A percentile compares a stretch with the other conserved stretches of the same genome.
These are phyloP conservation scores for Colletotrichum falcatum DNA, from an alignment of 2,329 filamentous ascomycete genomes.

Conservation along the genomic window DNA sequence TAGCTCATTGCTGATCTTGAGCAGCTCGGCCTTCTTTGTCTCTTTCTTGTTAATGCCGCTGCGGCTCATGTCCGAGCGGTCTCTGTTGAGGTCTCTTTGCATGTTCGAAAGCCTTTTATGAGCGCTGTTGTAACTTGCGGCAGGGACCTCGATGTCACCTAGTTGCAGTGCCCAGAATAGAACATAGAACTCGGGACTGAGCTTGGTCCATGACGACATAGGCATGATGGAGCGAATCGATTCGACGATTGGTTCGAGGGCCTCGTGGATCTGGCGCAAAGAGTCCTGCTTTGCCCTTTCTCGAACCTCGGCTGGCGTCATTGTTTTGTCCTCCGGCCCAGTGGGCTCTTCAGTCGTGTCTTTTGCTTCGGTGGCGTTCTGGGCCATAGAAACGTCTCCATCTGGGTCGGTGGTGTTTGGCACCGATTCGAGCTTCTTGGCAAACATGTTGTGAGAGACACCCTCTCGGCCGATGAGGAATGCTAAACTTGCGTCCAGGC, in stretches of 20 bases:
- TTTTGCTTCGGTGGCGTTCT: slow-evolving; percentile 41
- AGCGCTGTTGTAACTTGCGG: slow-evolving; percentile 82
- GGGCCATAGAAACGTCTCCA: slow-evolving; percentile 67
- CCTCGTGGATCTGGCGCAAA: slow-evolving; percentile 69
- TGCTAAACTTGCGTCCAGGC: slow-evolving; percentile 82
- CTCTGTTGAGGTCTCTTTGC: slow-evolving; percentile 74
- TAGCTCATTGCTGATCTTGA: slow-evolving; percentile 76
- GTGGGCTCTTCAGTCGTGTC: slow-evolving; percentile 48
- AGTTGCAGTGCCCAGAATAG: slow-evolving; percentile 93
- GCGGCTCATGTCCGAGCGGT: slow-evolving; percentile 79
- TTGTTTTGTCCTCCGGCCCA: slow-evolving; percentile 46
- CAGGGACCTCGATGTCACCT: slow-evolving; percentile 82
- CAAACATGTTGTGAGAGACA: slow-evolving; percentile 73
- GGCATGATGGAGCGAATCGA: slow-evolving; percentile 73
- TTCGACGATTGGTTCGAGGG: slow-evolving; percentile 80
- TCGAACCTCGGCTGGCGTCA: slow-evolving; percentile 44
- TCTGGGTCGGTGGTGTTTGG: slow-evolving; percentile 59
- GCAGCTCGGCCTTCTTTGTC: slow-evolving; percentile 75
- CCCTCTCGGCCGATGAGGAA: slow-evolving; percentile 86
- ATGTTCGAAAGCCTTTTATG: slow-evolving; percentile 76
- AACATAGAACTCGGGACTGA: slow-evolving; percentile 85
- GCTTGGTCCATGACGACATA: slow-evolving; percentile 72
- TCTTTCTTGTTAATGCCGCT: slow-evolving; percentile 75
- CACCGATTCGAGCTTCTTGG: slow-evolving; percentile 44
- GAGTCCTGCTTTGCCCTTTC: slow-evolving; percentile 55